These are phyloP conservation scores for Colletotrichum cordylinicola DNA, from an alignment of 2,329 filamentous ascomycete genomes.

Conservation along the genomic window DNA sequence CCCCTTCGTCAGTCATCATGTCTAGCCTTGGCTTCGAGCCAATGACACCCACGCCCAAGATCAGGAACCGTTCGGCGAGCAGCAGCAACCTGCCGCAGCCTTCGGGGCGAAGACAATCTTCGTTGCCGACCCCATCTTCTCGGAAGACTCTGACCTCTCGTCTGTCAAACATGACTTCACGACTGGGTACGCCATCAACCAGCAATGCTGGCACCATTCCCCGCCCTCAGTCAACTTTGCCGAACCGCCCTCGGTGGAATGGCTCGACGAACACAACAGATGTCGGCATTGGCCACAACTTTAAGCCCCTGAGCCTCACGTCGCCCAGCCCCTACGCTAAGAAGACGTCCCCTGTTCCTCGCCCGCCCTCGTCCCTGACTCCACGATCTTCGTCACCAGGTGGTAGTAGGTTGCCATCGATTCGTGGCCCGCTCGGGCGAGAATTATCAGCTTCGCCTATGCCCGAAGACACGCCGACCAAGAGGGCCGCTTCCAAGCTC, in stretches of 20 bases:
- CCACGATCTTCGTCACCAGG: slow-evolving; percentile 39
- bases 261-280: slow-evolving; percentile 67
- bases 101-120: slow-evolving; percentile 50
- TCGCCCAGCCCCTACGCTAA: slow-evolving; percentile 64
- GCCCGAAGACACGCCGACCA: slow-evolving; percentile 51
- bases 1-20: slow-evolving; percentile 68
- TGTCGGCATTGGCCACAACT: slow-evolving; percentile 72
- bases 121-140: slow-evolving; percentile 49
- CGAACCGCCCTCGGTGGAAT: slow-evolving; percentile 77
- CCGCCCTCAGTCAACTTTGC: slow-evolving; percentile 50
- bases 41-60: slow-evolving; percentile 47
- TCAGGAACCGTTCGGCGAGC: slow-evolving; percentile 54
- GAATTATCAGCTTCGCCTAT: slow-evolving; percentile 54
- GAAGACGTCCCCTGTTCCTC: slow-evolving; percentile 43
- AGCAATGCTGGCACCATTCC: slow-evolving; percentile 34
- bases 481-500: slow-evolving; percentile 48
- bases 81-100: slow-evolving; percentile 52
- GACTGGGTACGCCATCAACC: slow-evolving; percentile 49
- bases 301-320: slow-evolving; percentile 66
- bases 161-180: slow-evolving; percentile 54
- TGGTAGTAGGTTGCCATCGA: slow-evolving; percentile 52
- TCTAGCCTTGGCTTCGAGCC: slow-evolving; percentile 57
- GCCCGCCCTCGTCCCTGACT: slow-evolving; percentile 49
- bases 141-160: slow-evolving; percentile 49
- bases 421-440: slow-evolving; percentile 54